A percentile compares a stretch with the other conserved stretches of the same genome.
phyloP scores from a whole-genome alignment of 1,284 basidiomycete species.

The Apiotrichum veenhuisii region DNA sequence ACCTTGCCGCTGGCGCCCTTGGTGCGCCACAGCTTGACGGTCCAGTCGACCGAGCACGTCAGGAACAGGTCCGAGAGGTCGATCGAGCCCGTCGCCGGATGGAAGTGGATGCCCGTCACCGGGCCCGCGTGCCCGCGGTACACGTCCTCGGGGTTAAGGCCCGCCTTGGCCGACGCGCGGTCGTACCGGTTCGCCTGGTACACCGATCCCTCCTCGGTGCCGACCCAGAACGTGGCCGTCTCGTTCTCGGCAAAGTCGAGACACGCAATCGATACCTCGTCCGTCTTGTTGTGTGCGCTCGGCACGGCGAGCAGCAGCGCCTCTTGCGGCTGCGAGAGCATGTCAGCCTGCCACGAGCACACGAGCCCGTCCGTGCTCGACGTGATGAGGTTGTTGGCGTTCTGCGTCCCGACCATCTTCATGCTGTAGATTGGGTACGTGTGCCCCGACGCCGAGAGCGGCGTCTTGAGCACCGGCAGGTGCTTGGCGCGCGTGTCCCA shows the following conservation, averaged over 20 bases:
- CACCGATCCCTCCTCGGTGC: conserved; percentile 94
- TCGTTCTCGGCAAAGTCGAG: conserved; percentile 92
- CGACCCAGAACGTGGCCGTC: conserved; percentile 91
- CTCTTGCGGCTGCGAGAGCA: conserved; percentile 98
- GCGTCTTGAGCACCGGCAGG: conserved; percentile 92
- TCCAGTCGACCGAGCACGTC: conserved; percentile 89
- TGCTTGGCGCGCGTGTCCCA: conserved; percentile 99
- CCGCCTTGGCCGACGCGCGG: conserved; percentile 91
- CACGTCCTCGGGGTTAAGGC: conserved; percentile 82
- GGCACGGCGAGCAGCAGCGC: conserved; percentile 79
- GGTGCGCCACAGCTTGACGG: conserved; percentile 87
- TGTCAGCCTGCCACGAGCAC: conserved; percentile 96
- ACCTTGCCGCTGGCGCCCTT: conserved; percentile 49
- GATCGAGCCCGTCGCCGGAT: conserved; percentile 81
- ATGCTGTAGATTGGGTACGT: conserved; percentile 98
- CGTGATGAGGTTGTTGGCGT: conserved; percentile 94
- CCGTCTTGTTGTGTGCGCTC: conserved; percentile 78
- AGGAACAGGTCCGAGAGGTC: conserved; percentile 95
- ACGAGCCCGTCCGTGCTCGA: conserved; percentile 94
- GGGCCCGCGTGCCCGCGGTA: conserved; percentile 91
- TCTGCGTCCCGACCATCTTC: conserved; percentile 95
- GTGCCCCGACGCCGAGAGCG: conserved; percentile 88
- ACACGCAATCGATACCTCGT: conserved; percentile 88
- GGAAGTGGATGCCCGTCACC: conserved; percentile 89
- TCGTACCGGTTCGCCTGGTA: conserved; percentile 96